These are phyloP conservation scores for Solanum okadae DNA, from an alignment of 257 asterid species.

Conservation along the genomic window DNA sequence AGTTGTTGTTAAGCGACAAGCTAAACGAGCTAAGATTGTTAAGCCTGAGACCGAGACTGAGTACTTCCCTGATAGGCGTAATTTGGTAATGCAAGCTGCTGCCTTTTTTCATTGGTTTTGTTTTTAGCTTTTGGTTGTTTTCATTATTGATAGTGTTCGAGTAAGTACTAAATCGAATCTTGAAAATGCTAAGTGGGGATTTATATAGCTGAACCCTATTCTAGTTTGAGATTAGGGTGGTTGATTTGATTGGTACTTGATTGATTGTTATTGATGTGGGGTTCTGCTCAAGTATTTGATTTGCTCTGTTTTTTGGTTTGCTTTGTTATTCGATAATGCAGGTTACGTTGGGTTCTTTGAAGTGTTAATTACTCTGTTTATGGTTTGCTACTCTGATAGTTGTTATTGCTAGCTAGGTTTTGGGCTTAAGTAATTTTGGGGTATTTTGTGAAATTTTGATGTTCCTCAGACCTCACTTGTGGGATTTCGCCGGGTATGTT, in stretches of 20 bases:
- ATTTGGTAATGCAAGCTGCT: slow-evolving; percentile 33
- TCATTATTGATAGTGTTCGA: neutral
- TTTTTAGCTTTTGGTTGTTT: neutral
- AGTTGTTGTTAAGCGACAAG: slow-evolving; percentile 20
- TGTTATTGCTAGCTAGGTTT: neutral
- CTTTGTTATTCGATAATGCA: neutral
- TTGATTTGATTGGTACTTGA: neutral
- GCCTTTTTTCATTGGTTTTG: neutral
- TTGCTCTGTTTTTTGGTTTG: neutral
- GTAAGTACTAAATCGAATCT: neutral
- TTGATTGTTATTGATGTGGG: neutral
- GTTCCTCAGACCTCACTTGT: neutral
- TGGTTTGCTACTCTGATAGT: neutral
- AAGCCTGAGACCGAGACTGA: slow-evolving; percentile 48
- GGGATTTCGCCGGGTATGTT: neutral
- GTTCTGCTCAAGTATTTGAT: neutral
- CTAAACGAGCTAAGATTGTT: slow-evolving; percentile 38
- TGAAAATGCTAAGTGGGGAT: neutral
- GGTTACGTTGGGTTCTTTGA: neutral
- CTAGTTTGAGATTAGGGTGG: neutral
- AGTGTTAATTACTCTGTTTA: neutral
- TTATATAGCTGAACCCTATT: neutral
- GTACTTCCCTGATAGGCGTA: slow-evolving; percentile 63
- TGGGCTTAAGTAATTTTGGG: neutral
- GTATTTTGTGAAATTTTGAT: neutral